Evolutionary conservation across 2,329 filamentous ascomycete genomes (phyloP).

Genomic region (Amylocarpus encephaloides): DNA sequence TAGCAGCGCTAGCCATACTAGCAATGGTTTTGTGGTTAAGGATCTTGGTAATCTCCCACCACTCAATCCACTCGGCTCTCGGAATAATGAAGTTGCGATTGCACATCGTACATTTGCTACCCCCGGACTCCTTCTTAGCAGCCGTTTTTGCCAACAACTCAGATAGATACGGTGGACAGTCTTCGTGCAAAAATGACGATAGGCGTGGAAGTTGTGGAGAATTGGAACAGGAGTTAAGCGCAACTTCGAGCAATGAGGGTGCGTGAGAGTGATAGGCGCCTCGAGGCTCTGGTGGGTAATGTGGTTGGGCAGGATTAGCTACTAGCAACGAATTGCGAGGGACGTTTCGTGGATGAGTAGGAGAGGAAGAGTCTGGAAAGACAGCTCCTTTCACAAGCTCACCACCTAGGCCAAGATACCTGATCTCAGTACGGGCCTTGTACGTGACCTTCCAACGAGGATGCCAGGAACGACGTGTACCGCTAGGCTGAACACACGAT

Average conservation of each 20-base stretch:
- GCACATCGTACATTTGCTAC: conserved; percentile 47
- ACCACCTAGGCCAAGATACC: conserved; percentile 27
- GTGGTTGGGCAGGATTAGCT: conserved; percentile 13
- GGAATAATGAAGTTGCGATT: conserved; percentile 43
- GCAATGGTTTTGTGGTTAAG: conserved; percentile 9
- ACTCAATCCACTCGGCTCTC: conserved; percentile 55
- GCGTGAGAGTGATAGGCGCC: conserved; percentile 19
- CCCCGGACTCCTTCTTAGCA: conserved; percentile 42
- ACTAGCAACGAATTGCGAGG: conserved; percentile 14
- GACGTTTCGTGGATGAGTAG: neutral
- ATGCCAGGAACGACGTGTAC: conserved; percentile 11
- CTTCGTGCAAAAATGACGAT: conserved; percentile 16
- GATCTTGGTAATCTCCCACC: conserved; percentile 41
- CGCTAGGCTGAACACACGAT: conserved; percentile 1
- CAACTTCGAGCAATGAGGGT: conserved; percentile 29
- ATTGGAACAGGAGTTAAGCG: conserved; percentile 23
- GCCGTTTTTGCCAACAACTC: conserved; percentile 21
- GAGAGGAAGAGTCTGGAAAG: conserved; percentile 12
- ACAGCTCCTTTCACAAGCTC: conserved; percentile 24
- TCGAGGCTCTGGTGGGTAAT: conserved; percentile 16
- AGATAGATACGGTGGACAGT: conserved; percentile 20
- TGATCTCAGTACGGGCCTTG: conserved; percentile 25
- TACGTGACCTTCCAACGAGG: conserved; percentile 25
- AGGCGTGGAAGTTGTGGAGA: conserved; percentile 22
- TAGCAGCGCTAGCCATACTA: conserved; percentile 17